Evolutionary conservation across 2,329 filamentous ascomycete species (phyloP), one percentile per base, ranked within the genome.

Genomic region (Penicillium sp.): DNA sequence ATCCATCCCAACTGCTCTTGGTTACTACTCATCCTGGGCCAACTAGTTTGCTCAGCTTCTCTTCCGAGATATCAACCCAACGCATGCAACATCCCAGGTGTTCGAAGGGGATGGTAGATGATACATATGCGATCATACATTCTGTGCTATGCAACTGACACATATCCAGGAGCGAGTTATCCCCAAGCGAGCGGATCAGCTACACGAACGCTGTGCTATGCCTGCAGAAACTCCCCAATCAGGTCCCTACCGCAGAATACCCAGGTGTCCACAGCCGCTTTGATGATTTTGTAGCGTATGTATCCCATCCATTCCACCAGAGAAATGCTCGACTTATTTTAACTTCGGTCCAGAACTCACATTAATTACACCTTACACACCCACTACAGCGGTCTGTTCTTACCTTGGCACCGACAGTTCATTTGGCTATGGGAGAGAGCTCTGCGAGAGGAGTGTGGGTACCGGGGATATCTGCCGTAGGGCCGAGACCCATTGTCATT

Each of bases 351-450:
- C 20, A 55, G 53, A 5, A 51, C 49, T 5, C 64, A 66, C 47
- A 60, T 66, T 48, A 66, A 64, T 35, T 61, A 64, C 39, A 66
- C 61, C 4, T 48, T 56, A 1, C 23, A 44, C 28, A 55, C 60
- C 12, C 64, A 66, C 37, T 54, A 58, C 7, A 56, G 47, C 18
- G 58, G 55, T 9, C 40, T 61, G 2, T 63, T 66, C 41, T 47
- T 61, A 2, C 57, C 64, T 24, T 72, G 68, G 66, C 68, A 70
- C 46, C 61, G 66, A 12, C 60, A 57, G 15, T 66, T 68, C 37
- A 41, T 65, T 31, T 54, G 57, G 29, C 46, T 61, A 24, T 67
- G 59, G 46, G 69, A 72, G 31, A 46, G 47, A 8, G 59, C 59
- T 25, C 56, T 70, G 13, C 58, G 58, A 6, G 54, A 63, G 2